Conservation (phyloP, 345 rosid species). For the Eucalyptus cloeziana region DNA sequence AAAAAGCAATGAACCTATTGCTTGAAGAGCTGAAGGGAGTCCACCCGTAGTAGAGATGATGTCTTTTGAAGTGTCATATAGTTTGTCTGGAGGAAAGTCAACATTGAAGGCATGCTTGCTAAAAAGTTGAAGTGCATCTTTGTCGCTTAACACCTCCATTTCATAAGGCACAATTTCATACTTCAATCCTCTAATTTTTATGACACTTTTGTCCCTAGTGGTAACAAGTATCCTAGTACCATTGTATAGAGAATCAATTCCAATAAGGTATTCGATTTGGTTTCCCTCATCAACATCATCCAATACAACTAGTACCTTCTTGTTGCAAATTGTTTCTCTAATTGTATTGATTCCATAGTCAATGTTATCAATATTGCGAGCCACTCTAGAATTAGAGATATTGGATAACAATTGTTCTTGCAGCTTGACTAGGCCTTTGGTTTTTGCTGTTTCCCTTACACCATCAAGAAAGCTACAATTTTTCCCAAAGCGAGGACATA, state of each 20-base stretch:
- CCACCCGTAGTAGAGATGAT: background rate
- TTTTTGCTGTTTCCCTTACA: background rate
- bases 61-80: background rate
- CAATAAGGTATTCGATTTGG: background rate
- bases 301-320: background rate
- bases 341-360: background rate
- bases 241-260: background rate
- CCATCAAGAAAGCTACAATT: background rate
- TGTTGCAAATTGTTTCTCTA: background rate
- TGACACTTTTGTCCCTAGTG: background rate
- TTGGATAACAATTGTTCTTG: background rate
- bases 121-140: background rate
- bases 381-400: background rate
- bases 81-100: background rate
- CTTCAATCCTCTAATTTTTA: background rate
- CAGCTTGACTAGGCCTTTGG: background rate
- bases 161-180: background rate
- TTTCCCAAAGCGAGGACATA: background rate
- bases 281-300: background rate
- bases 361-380: background rate
- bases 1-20: background rate
- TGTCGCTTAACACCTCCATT: background rate
- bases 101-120: background rate
- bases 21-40: background rate
- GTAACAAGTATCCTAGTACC: background rate